phyloP scores from a whole-genome alignment of 1,284 basidiomycete species.

The Irpex sp. region DNA sequence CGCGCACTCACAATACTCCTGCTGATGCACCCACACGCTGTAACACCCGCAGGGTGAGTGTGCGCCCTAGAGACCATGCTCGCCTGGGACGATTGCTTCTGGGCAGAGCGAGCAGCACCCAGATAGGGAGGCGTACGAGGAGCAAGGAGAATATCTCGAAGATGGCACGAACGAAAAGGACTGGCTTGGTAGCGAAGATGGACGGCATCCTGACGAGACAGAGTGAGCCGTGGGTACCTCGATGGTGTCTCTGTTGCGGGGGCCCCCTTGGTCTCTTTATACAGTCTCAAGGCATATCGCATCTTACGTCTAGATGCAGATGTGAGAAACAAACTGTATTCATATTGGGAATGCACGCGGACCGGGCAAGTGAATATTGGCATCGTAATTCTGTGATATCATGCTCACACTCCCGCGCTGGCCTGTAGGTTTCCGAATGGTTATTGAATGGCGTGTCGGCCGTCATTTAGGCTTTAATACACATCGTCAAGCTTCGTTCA shows the following conservation, averaged over 20 bases:
- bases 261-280: neutral
- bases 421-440: too few relatives aligned
- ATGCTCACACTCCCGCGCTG: too few relatives aligned
- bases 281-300: neutral
- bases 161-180: neutral
- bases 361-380: too few relatives aligned
- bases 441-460: too few relatives aligned
- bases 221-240: neutral
- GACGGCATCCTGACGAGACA: neutral
- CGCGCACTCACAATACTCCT: neutral
- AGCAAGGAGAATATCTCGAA: neutral
- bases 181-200: neutral
- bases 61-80: conserved; percentile 1
- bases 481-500: too few relatives aligned
- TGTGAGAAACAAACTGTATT: too few relatives aligned
- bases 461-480: too few relatives aligned
- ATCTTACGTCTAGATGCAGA: neutral
- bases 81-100: neutral
- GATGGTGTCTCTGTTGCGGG: neutral
- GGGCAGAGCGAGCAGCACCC: conserved; percentile 1
- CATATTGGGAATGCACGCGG: too few relatives aligned
- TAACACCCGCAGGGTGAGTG: neutral
- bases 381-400: too few relatives aligned
- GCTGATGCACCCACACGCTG: neutral
- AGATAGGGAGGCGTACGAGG: conserved; percentile 3